Conservation (phyloP, 257 asterid species). For the Solanum chmielewskii region DNA sequence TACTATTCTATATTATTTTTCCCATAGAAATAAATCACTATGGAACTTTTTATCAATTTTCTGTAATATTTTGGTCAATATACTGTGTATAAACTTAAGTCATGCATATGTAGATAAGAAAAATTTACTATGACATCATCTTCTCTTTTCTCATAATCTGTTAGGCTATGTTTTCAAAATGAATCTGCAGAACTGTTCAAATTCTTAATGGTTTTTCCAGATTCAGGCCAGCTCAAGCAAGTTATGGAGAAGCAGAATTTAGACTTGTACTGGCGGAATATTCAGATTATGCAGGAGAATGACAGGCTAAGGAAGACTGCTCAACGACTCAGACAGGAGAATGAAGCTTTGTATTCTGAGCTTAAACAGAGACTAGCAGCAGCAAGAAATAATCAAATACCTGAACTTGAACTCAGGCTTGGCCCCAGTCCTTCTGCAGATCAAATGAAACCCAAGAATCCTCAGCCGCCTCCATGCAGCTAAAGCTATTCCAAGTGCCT, state of each 20-base stretch:
- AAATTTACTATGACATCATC: background rate
- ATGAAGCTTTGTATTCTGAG: constrained; percentile 9
- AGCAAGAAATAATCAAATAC: background rate
- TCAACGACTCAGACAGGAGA: constrained; percentile 14
- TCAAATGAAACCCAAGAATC: background rate
- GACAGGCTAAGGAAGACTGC: constrained; percentile 19
- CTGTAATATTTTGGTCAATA: background rate
- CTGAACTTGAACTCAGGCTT: background rate
- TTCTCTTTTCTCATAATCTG: background rate
- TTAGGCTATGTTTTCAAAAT: background rate
- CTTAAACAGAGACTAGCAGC: constrained; percentile 6
- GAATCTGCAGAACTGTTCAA: background rate
- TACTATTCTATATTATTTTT: background rate
- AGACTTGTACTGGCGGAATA: constrained; percentile 10
- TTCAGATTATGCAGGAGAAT: constrained; percentile 11
- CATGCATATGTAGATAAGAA: background rate
- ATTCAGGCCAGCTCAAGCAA: background rate
- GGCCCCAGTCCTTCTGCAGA: background rate
- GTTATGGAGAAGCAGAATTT: constrained; percentile 14
- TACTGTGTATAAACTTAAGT: background rate
- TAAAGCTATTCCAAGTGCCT: background rate
- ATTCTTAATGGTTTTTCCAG: background rate
- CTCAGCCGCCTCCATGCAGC: background rate
- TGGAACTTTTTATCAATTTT: background rate
- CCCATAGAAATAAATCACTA: background rate